Evolutionary conservation across 2,329 filamentous ascomycete genomes (phyloP).

Genomic region (Hypoxylon sp.): DNA sequence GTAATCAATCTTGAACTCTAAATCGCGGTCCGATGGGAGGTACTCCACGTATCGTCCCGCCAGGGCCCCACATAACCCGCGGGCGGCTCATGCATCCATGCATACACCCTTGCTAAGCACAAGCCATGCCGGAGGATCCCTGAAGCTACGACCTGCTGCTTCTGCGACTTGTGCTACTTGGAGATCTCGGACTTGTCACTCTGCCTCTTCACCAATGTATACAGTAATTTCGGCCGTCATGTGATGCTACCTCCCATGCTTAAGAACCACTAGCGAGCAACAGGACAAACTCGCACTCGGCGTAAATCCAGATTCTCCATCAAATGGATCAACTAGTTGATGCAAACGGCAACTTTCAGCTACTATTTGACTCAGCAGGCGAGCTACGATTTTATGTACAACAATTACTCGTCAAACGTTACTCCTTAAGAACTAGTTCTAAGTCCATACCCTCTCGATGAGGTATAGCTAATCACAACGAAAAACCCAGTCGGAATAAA

Average conservation of each 20-base stretch:
- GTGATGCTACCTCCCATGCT: slow-evolving; percentile 22
- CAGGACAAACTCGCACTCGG: slow-evolving; percentile 7
- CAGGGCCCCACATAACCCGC: slow-evolving; percentile 21
- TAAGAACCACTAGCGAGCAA: slow-evolving; percentile 5
- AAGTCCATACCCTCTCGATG: slow-evolving; percentile 1
- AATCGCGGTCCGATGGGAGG: slow-evolving; percentile 22
- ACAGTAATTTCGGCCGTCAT: slow-evolving; percentile 18
- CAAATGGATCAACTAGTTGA: slow-evolving; percentile 3
- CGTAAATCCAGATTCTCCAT: slow-evolving; percentile 18
- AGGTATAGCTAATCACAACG: slow-evolving; percentile 2
- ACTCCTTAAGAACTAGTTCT: slow-evolving; percentile 9
- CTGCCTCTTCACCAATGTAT: slow-evolving; percentile 3
- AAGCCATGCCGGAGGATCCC: slow-evolving; percentile 23
- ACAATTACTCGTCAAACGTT: slow-evolving; percentile 7
- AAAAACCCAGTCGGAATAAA: slow-evolving; percentile 17
- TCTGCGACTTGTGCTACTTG: slow-evolving; percentile 5
- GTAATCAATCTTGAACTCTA: slow-evolving; percentile 24
- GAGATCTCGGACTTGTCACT: slow-evolving; percentile 15
- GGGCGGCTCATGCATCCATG: slow-evolving; percentile 32
- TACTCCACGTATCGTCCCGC: slow-evolving; percentile 19
- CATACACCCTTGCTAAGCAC: slow-evolving; percentile 24
- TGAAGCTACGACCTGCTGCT: slow-evolving; percentile 18
- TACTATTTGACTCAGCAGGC: background rate
- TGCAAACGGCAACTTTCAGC: slow-evolving; percentile 15
- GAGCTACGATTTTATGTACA: slow-evolving; percentile 8